These are phyloP conservation scores for Wickerhamomyces queroliae DNA, from an alignment of 805 yeast genomes.

Conservation along the genomic window DNA sequence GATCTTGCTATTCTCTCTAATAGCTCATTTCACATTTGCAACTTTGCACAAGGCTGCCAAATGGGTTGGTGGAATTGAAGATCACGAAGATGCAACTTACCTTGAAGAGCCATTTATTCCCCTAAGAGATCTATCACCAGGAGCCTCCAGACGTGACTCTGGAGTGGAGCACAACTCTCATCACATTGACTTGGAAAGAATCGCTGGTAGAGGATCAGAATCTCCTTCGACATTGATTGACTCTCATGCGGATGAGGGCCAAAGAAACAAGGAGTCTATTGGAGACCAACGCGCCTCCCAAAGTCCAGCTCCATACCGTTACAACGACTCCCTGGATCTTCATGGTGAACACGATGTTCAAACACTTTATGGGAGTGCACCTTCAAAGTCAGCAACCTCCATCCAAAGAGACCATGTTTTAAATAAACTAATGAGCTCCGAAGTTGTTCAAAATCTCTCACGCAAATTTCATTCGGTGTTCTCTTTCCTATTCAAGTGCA, in stretches of 20 bases:
- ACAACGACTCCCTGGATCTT: conserved; percentile 19
- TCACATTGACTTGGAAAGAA: conserved; percentile 18
- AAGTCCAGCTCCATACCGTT: conserved; percentile 17
- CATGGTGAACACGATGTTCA: conserved; percentile 11
- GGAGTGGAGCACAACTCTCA: neutral
- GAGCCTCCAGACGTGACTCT: conserved; percentile 3
- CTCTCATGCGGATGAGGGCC: neutral
- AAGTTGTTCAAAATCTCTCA: conserved; percentile 16
- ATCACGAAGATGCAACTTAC: conserved; percentile 16
- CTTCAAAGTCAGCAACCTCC: conserved; percentile 4
- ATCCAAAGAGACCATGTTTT: conserved; percentile 29
- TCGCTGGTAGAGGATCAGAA: neutral
- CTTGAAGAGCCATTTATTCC: conserved; percentile 21
- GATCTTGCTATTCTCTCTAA: conserved; percentile 47
- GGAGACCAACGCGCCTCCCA: conserved; percentile 2
- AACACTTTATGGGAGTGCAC: neutral
- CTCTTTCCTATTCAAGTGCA: conserved; percentile 36
- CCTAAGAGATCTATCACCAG: conserved; percentile 15
- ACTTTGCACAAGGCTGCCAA: conserved; percentile 40
- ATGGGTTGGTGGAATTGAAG: conserved; percentile 30
- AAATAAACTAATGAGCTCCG: conserved; percentile 28
- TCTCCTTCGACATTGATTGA: conserved; percentile 29
- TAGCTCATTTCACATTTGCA: conserved; percentile 51
- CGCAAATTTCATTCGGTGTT: conserved; percentile 20
- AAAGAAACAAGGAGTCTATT: neutral